Evolutionary conservation across 139 green algal genomes (phyloP).

Genomic region (Eudorina sp.): DNA sequence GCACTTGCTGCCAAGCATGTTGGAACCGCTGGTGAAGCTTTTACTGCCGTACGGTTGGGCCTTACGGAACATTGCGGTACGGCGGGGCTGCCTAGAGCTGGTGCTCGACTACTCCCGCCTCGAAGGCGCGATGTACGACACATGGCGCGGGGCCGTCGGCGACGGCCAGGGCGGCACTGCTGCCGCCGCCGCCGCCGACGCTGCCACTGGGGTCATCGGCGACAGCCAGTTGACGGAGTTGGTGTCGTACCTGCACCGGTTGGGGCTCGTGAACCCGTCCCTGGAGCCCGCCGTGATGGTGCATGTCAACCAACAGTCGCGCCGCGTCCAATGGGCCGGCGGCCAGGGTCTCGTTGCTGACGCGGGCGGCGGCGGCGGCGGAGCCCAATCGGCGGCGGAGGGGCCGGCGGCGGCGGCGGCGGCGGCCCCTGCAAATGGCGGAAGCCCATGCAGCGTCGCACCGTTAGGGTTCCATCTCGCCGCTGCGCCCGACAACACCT

Average conservation of each 20-base stretch:
- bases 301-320: neutral
- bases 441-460: too few relatives aligned
- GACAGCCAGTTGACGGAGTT: neutral
- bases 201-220: too few relatives aligned
- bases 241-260: slow-evolving; percentile 6
- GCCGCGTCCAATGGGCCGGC: neutral
- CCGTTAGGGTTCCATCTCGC: too few relatives aligned
- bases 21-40: neutral
- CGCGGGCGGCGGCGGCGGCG: neutral
- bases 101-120: slow-evolving; percentile 36
- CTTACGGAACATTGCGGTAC: neutral
- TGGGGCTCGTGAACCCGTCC: neutral
- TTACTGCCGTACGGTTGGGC: slow-evolving; percentile 22
- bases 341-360: neutral
- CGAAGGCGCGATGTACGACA: neutral
- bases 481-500: too few relatives aligned
- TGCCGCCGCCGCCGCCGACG: too few relatives aligned
- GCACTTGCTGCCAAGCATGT: neutral
- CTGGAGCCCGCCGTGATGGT: neutral
- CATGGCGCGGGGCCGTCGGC: neutral
- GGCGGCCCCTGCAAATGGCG: too few relatives aligned
- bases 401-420: too few relatives aligned
- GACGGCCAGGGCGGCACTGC: neutral
- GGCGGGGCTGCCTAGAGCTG: slow-evolving; percentile 24
- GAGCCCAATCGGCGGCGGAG: too few relatives aligned